Percentiles rank a stretch among this genome's conserved stretches.
These are phyloP conservation scores for Chaetoscypha palmicola DNA, from an alignment of 2,329 filamentous ascomycete species.

Conservation along the genomic window DNA sequence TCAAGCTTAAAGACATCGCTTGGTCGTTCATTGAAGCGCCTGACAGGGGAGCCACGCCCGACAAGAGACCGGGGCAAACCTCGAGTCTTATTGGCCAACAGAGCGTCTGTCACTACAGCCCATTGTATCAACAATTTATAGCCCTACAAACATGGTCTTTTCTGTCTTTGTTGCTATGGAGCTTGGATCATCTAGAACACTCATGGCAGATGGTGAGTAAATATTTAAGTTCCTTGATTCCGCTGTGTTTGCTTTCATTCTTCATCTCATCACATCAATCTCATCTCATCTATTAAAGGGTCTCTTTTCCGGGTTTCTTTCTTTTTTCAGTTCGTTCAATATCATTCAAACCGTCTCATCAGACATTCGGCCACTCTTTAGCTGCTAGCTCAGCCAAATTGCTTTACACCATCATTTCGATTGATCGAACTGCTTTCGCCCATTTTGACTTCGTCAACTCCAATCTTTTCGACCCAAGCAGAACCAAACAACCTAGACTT, in stretches of 20 bases:
- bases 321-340: slow-evolving; percentile 13
- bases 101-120: slow-evolving; percentile 28
- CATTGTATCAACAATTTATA: slow-evolving; percentile 30
- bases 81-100: slow-evolving; percentile 25
- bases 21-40: slow-evolving; percentile 21
- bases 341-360: slow-evolving; percentile 28
- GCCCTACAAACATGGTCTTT: slow-evolving; percentile 17
- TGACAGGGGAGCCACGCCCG: slow-evolving; percentile 7
- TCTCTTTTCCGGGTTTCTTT: slow-evolving; percentile 14
- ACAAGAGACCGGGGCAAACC: slow-evolving; percentile 9
- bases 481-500: not conserved
- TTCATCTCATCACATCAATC: slow-evolving; percentile 21
- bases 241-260: slow-evolving; percentile 20
- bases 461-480: not conserved
- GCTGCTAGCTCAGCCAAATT: slow-evolving; percentile 25
- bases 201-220: slow-evolving; percentile 12
- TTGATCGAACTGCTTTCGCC: slow-evolving; percentile 1
- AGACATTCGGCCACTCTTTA: slow-evolving; percentile 22
- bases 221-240: slow-evolving; percentile 27
- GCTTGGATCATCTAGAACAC: slow-evolving; percentile 12
- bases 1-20: slow-evolving; percentile 13
- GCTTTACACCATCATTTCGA: slow-evolving; percentile 10
- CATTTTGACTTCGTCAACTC: not conserved
- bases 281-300: slow-evolving; percentile 23
- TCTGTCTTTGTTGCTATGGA: slow-evolving; percentile 11